Percentiles rank a stretch among this genome's conserved stretches.
phyloP scores from a whole-genome alignment of 192 early-diverging fungal genomes.

The Spizellomyces punctatus region DNA sequence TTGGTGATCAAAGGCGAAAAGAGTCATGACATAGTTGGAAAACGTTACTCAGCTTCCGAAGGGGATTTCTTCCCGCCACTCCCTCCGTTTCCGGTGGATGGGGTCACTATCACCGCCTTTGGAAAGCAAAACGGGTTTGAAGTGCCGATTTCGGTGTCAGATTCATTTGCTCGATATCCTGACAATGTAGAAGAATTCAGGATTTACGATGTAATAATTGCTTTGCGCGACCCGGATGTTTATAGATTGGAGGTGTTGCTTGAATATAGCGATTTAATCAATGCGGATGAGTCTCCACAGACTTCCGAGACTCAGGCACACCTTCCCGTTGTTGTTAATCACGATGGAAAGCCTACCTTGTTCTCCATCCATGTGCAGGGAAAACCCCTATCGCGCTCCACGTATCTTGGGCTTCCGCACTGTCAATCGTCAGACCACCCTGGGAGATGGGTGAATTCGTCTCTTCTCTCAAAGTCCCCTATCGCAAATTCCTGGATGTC shows the following conservation, averaged over 20 bases:
- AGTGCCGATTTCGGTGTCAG: neutral
- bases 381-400: conserved; percentile 15
- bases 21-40: neutral
- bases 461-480: conserved; percentile 9
- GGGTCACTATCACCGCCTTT: conserved; percentile 5
- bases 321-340: conserved; percentile 13
- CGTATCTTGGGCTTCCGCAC: conserved; percentile 19
- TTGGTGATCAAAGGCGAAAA: conserved; percentile 13
- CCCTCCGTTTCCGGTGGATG: conserved; percentile 8
- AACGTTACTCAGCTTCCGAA: neutral
- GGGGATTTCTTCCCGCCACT: neutral
- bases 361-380: conserved; percentile 6
- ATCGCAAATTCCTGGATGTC: conserved; percentile 14
- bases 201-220: conserved; percentile 6
- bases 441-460: conserved; percentile 27
- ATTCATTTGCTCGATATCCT: neutral
- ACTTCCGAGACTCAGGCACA: neutral
- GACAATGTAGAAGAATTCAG: conserved; percentile 5
- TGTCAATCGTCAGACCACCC: conserved; percentile 12
- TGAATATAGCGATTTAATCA: conserved; percentile 9
- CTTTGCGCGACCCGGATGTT: conserved; percentile 19
- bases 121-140: conserved; percentile 20
- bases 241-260: conserved; percentile 15
- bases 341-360: neutral
- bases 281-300: neutral